Evolutionary conservation across 768 basidiomycete genomes (phyloP).

Genomic region (Leccinum boreale): DNA sequence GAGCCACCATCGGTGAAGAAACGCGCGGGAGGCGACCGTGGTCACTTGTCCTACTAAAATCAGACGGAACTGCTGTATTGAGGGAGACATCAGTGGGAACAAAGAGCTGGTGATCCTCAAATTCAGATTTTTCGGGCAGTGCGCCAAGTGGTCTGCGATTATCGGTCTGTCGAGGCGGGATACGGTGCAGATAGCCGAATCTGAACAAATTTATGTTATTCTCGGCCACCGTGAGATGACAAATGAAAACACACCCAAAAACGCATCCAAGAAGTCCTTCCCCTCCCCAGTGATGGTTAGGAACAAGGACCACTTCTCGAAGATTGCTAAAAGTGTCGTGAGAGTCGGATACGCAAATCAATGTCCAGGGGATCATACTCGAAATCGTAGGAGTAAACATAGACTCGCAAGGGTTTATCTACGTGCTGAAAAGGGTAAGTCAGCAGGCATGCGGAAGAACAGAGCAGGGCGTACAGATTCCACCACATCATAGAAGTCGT

Average conservation of each 20-base stretch:
- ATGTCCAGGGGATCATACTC: slow-evolving; percentile 56
- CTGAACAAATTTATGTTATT: slow-evolving; percentile 36
- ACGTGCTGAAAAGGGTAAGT: slow-evolving; percentile 59
- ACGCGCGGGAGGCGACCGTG: slow-evolving; percentile 7
- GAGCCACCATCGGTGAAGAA: slow-evolving; percentile 19
- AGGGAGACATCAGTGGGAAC: slow-evolving; percentile 60
- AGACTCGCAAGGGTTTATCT: slow-evolving; percentile 90
- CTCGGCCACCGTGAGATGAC: neutral
- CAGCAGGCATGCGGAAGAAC: slow-evolving; percentile 1
- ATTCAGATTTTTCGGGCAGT: slow-evolving; percentile 48
- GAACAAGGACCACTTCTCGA: slow-evolving; percentile 90
- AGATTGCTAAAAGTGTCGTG: slow-evolving; percentile 57
- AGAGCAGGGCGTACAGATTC: slow-evolving; percentile 62
- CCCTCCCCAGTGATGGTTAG: slow-evolving; percentile 97
- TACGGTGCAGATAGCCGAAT: slow-evolving; percentile 89
- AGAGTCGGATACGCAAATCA: slow-evolving; percentile 3
- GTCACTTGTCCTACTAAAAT: slow-evolving; percentile 4
- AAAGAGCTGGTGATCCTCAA: slow-evolving; percentile 65
- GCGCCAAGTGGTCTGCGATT: slow-evolving; percentile 55
- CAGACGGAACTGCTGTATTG: slow-evolving; percentile 1
- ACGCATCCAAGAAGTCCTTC: slow-evolving; percentile 94
- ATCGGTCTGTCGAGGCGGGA: slow-evolving; percentile 74
- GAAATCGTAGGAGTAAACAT: slow-evolving; percentile 96
- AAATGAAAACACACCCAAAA: slow-evolving; percentile 66
- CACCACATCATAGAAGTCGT: slow-evolving; percentile 95